These are phyloP conservation scores for Globisporangium middletonii DNA, from an alignment of 352 stramenopile species.

Conservation along the genomic window DNA sequence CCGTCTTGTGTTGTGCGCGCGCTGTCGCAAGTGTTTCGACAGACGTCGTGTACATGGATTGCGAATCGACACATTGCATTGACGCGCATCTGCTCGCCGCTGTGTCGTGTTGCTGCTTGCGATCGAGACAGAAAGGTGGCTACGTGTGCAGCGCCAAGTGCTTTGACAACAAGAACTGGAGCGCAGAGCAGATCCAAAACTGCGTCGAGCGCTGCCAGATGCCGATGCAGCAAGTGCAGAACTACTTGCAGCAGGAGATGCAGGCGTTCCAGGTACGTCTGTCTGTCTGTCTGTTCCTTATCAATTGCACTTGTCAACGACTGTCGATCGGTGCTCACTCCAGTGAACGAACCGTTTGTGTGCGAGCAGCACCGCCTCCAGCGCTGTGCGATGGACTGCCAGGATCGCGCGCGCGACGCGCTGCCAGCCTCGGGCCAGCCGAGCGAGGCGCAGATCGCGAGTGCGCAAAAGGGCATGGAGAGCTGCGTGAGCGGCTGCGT, in stretches of 20 bases:
- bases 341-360: background rate
- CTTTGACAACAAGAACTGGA: constrained; percentile 82
- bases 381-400: constrained; percentile 82
- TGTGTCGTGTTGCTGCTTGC: background rate
- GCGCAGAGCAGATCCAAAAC: constrained; percentile 68
- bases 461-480: constrained; percentile 73
- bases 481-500: constrained; percentile 60
- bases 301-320: background rate
- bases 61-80: background rate
- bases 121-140: constrained; percentile 48
- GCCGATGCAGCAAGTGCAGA: constrained; percentile 79
- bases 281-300: background rate
- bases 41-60: background rate
- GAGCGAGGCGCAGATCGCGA: constrained; percentile 63
- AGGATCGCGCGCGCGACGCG: constrained; percentile 75
- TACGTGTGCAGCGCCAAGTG: constrained; percentile 86
- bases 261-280: constrained; percentile 61
- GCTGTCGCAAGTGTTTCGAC: background rate
- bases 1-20: background rate
- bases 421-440: constrained; percentile 49
- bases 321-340: no score
- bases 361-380: constrained; percentile 61
- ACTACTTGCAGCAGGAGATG: constrained; percentile 81
- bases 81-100: background rate
- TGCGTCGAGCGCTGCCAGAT: constrained; percentile 84